phyloP scores from a whole-genome alignment of 129 eudicot genomes.

The Saposhnikovia divaricata region DNA sequence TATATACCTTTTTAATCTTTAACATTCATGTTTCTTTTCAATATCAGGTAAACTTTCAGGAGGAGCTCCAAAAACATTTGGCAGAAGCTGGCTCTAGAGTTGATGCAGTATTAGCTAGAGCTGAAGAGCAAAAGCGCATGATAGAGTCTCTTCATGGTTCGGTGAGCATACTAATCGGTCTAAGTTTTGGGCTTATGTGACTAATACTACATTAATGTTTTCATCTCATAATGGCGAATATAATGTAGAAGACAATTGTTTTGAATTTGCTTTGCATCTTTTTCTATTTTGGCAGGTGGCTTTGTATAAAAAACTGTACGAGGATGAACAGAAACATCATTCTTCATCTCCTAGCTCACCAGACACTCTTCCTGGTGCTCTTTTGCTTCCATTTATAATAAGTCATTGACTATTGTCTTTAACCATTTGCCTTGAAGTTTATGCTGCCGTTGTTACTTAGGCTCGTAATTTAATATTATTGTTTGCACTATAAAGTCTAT shows the following conservation, averaged over 20 bases:
- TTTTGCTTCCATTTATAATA: background rate
- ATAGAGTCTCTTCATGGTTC: constrained; percentile 87
- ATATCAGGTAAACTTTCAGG: constrained; percentile 53
- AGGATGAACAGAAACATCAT: constrained; percentile 68
- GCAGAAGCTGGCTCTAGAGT: constrained; percentile 73
- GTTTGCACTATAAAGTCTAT: background rate
- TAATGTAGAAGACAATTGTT: background rate
- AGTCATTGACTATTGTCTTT: background rate
- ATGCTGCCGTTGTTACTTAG: background rate
- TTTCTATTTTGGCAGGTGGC: constrained; percentile 34
- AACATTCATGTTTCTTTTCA: background rate
- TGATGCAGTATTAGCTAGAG: constrained; percentile 62
- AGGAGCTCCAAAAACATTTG: constrained; percentile 50
- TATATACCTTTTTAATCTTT: background rate
- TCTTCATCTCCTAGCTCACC: constrained; percentile 24
- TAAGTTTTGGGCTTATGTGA: background rate
- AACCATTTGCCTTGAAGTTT: background rate
- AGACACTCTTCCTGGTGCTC: constrained; percentile 32
- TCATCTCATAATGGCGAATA: background rate
- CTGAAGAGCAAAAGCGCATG: constrained; percentile 85
- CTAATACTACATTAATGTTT: background rate
- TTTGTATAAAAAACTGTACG: constrained; percentile 77
- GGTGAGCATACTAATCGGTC: constrained; percentile 24
- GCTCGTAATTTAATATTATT: background rate
- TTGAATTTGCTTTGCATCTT: background rate